Base-by-base conservation (phyloP, 768 basidiomycete species). In the Paxillus rubicundulus region DNA sequence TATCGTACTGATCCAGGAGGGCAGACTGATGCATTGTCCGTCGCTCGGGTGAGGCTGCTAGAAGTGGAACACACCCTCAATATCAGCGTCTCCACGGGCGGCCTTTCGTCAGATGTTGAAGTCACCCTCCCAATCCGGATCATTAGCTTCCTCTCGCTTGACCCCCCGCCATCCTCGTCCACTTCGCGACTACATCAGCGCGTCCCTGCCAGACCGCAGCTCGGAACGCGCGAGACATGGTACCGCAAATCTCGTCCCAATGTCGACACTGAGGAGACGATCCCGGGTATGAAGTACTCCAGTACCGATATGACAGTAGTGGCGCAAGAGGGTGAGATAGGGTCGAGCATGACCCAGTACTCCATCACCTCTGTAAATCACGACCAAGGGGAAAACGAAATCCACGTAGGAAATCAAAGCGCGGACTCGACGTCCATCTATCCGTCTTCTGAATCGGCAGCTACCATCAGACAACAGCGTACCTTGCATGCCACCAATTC, bases 61-160 rank as follows among this genome's bases (percentile, higher is more conserved):
- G 91, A 94, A 66, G 83, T 95, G 46, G 77, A 82, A 47, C 91
- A 94, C 62, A 74, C 74, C 2, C 72, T 96, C 54, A 82, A 80
- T 45, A 80, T 91, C 27, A 80, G 80, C 5, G 68, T 87, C 36
- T 79, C 78, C 57, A 76, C 81, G 7, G 86, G 86, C 9, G 68
- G 80, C 14, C 68, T 86, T 20, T 74, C 79, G 2, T 74, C 86
- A 9, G 85, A 89, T 49, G 73, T 92, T 28, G 77, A 80, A 49
- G 86, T 87, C 53, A 82, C 81, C 18, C 66, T 94, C 9, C 93
- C 93, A 0, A 72, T 93, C 57, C 77, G 79, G 16, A 81, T 95
- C 60, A 76, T 93, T 72, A 93, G 87, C 64, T 89, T 91, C 70
- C 70, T 93, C 27, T 94, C 92, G 12, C 74, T 97, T 56, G 91